Percentiles rank a stretch among this genome's conserved stretches.
Evolutionary conservation across 164 flowering plant species (phyloP).

Genomic region (Vitis rupestris): DNA sequence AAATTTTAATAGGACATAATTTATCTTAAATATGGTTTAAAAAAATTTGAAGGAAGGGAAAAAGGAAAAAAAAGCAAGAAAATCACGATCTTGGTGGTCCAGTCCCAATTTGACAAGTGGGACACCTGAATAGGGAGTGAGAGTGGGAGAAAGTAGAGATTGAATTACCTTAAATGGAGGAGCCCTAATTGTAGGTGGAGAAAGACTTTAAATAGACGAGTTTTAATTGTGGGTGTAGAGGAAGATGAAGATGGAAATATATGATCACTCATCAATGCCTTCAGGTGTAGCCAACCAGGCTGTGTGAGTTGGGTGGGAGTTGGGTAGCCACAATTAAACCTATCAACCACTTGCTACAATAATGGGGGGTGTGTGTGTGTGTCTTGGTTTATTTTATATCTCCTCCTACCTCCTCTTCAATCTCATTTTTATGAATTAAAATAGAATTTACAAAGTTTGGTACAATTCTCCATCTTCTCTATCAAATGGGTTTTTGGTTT

Average conservation of each 20-base stretch:
- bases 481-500: no score
- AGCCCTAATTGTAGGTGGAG: neutral
- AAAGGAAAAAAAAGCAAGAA: neutral
- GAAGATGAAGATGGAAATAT: neutral
- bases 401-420: no score
- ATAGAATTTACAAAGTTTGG: no score
- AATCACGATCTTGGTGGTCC: constrained; percentile 7
- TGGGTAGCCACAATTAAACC: constrained; percentile 26
- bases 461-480: no score
- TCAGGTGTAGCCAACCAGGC: constrained; percentile 27
- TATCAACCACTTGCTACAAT: constrained; percentile 12
- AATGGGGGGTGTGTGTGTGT: neutral
- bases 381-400: neutral
- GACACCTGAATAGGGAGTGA: neutral
- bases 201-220: constrained; percentile 11
- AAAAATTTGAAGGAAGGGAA: no score
- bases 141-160: neutral
- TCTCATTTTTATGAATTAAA: no score
- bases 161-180: constrained; percentile 3
- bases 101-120: constrained; percentile 2
- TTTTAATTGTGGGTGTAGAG: constrained; percentile 18
- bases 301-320: constrained; percentile 37
- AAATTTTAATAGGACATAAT: accelerated
- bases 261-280: constrained; percentile 30
- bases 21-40: no score